Conservation (phyloP, 495 filamentous ascomycete species). For the Daldinia decipiens region DNA sequence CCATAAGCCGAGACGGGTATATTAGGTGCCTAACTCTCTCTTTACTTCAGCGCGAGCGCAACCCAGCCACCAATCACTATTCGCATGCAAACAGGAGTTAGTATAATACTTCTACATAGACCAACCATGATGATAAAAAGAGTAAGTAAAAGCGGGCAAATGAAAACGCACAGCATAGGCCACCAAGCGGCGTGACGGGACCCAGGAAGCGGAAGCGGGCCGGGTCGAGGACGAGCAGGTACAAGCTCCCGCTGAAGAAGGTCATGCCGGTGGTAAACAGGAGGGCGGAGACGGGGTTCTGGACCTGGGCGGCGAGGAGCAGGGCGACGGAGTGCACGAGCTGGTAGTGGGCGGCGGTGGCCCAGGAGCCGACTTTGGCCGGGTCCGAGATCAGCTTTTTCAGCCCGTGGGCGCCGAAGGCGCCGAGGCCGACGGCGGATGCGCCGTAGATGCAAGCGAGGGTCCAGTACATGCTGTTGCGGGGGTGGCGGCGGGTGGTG, state of each 20-base stretch:
- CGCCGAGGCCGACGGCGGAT: constrained; percentile 65
- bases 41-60: constrained; percentile 38
- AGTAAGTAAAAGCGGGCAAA: background rate
- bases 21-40: background rate
- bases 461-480: constrained; percentile 59
- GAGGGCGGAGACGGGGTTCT: constrained; percentile 52
- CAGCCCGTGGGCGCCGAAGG: constrained; percentile 72
- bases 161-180: constrained; percentile 53
- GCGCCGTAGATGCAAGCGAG: constrained; percentile 69
- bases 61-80: constrained; percentile 47
- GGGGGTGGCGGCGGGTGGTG: background rate
- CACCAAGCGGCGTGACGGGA: constrained; percentile 69
- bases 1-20: background rate
- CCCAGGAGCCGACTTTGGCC: constrained; percentile 62
- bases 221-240: constrained; percentile 66
- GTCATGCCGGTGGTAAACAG: constrained; percentile 61
- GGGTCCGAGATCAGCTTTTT: constrained; percentile 67
- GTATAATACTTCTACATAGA: background rate
- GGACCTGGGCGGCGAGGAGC: constrained; percentile 55
- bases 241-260: constrained; percentile 70
- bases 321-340: constrained; percentile 67
- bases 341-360: constrained; percentile 72
- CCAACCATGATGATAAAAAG: background rate
- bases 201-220: constrained; percentile 64
- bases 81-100: background rate